Base-by-base conservation (phyloP, 441 rosid genomes). In the Pelargonium cotyledonis region DNA sequence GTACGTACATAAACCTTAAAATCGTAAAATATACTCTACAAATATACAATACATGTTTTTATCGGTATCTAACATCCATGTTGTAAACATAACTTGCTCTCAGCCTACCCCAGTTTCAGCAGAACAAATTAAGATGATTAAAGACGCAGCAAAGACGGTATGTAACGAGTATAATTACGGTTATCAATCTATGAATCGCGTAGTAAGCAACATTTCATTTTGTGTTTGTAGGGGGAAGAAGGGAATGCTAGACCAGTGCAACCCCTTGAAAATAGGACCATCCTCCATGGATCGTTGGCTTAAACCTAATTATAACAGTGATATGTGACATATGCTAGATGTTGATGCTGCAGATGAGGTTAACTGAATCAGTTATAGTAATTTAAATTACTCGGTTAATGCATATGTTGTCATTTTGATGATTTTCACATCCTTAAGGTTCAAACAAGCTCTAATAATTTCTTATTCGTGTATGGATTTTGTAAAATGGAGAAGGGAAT, bases 401-500 rank as follows among this genome's bases (percentile, higher is more conserved):
- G 35, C 5, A 29, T 29, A 29, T 29, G 35, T 29, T 29, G 35
- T 29, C 35, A 29, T 29, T 29, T 26, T 26, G 29, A 26, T 26
- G 29, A 26, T 26, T 21, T 21, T 21, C 29, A 26, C 29, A 26
- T 26, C 29, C 29, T 26, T 26, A 26, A 26, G 29, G 29, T 26
- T 26, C 29, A 29, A 29, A 29, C 35, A 29, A 29, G 5, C 35
- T 5, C 35, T 29, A 29, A 29, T 29, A 0, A 9, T 12, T 44
- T 44, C 3, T 14, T 12, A 14, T 49, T 49, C 14, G 12, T 19
- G 11, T 18, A 4, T 47, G 57, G 19, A 18, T 41, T 63, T 74
- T 79, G 68, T 87, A 81, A 86, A 63, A 79, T 51, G 87, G 86
- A 49, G 81, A 80, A 72, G 16, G 60, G 66, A 88, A 88, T 76